Conservation (phyloP, 148 eudicot genomes). For the Pharnaceum exiguum region DNA sequence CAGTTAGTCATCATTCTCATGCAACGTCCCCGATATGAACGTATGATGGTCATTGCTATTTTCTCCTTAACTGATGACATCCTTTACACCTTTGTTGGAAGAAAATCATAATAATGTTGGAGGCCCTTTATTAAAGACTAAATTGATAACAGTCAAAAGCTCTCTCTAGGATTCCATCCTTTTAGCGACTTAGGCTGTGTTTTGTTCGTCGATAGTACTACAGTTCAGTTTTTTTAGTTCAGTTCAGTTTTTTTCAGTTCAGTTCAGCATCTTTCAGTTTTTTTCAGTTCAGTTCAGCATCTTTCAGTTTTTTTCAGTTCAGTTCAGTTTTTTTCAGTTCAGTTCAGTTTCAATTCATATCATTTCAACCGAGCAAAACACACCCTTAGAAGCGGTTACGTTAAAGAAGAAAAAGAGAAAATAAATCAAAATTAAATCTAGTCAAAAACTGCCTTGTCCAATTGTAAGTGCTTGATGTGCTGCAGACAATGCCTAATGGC, state of each 20-base stretch:
- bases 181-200: constrained; percentile 2
- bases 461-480: not conserved
- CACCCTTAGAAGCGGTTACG: too few species aligned
- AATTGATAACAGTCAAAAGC: not conserved
- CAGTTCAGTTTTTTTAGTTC: too few species aligned
- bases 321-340: too few species aligned
- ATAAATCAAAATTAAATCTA: not conserved
- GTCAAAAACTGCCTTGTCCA: constrained; percentile 3
- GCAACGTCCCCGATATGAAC: constrained; percentile 17
- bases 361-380: too few species aligned
- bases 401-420: too few species aligned
- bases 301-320: too few species aligned
- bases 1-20: constrained; percentile 17
- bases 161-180: constrained; percentile 3
- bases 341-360: too few species aligned
- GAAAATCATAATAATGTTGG: constrained; percentile 4
- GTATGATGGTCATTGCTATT: not conserved
- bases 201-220: too few species aligned
- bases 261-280: too few species aligned
- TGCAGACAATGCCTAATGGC: not conserved
- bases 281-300: too few species aligned
- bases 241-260: too few species aligned
- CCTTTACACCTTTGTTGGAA: not conserved
- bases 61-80: not conserved
- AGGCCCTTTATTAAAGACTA: not conserved